phyloP scores from a whole-genome alignment of 1,139 yeast genomes.

The Debaryomycetaceae sp. region DNA sequence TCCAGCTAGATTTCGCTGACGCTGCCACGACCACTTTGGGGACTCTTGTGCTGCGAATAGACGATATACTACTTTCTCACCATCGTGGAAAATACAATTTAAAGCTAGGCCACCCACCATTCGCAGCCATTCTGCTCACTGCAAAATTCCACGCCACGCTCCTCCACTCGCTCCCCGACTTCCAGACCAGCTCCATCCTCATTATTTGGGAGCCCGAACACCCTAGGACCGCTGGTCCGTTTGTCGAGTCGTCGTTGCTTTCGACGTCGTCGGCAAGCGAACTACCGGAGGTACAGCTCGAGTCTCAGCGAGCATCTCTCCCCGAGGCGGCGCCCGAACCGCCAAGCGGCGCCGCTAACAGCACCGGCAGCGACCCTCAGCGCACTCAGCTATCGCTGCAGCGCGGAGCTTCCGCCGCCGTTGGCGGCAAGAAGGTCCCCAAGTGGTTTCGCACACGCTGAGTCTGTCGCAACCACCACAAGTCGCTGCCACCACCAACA shows the following conservation, averaged over 20 bases:
- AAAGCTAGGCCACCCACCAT: conserved; percentile 45
- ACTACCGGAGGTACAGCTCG: conserved; percentile 40
- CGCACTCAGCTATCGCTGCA: background rate
- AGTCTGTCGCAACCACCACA: background rate
- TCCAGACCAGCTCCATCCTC: conserved; percentile 27
- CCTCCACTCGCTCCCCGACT: conserved; percentile 33
- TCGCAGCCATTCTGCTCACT: conserved; percentile 25
- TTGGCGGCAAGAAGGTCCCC: background rate
- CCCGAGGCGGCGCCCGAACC: conserved; percentile 11
- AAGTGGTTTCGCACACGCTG: background rate
- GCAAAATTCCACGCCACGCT: conserved; percentile 28
- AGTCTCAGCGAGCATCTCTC: conserved; percentile 26
- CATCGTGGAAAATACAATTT: conserved; percentile 30
- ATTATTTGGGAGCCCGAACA: conserved; percentile 33
- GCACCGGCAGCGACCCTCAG: background rate
- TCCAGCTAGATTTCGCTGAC: conserved; percentile 45
- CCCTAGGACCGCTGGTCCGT: conserved; percentile 20
- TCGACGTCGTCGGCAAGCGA: conserved; percentile 23
- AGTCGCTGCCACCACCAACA: no score
- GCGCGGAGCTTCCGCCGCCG: background rate
- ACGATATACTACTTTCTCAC: conserved; percentile 36
- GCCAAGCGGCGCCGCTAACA: no score
- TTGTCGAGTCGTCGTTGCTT: conserved; percentile 15
- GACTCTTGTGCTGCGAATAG: conserved; percentile 35
- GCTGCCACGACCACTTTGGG: conserved; percentile 37